Evolutionary conservation across 1,139 yeast genomes (phyloP), one percentile per base, ranked within the genome.

Genomic region (Debaryomycetaceae sp.): DNA sequence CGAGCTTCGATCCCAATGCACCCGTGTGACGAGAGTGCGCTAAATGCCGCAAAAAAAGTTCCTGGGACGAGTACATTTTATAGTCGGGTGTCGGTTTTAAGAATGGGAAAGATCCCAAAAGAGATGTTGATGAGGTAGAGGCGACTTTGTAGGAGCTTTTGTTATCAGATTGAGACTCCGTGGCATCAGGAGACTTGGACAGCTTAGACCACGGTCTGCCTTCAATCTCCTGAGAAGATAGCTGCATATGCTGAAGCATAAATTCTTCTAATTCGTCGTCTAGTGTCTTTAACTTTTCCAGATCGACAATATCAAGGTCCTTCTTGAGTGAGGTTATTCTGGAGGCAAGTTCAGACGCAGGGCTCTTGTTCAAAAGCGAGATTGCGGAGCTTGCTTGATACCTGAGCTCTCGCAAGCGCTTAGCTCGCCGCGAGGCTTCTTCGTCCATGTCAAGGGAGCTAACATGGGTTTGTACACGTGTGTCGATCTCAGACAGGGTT

Each of bases 31-130:
- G 58, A 21, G 65, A 55, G 32, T 64, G 64, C 25, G 77, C 68
- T 41, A 73, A 59, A 41, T 78, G 80, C 47, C 96, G 75, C 37
- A 83, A 59, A 38, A 68, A 78, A 31, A 86, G 64, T 49, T 86
- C 96, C 44, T 82, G 87, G 21, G 62, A 55, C 1, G 93, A 68
- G 52, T 82, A 86, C 21, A 56, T 50, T 42, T 54, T 60, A 40
- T 62, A 58, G 32, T 63, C 69, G 2, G 68, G 60, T 3, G 68
- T 57, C 22, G 67, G 65, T 32, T 50, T 58, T 36, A 64, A 55
- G 35, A 58, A 52, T 22, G 71, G 69, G 34, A 45, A 62, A 29
- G 58, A 45, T 26, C 43, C 44, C 25, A 55, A 41, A 33, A 42
- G 53, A 19, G 62, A 49, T 35, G 43, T 47, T 16, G 58, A 45